phyloP scores from a whole-genome alignment of 139 green algal genomes.

The Picochlorum sp. region DNA sequence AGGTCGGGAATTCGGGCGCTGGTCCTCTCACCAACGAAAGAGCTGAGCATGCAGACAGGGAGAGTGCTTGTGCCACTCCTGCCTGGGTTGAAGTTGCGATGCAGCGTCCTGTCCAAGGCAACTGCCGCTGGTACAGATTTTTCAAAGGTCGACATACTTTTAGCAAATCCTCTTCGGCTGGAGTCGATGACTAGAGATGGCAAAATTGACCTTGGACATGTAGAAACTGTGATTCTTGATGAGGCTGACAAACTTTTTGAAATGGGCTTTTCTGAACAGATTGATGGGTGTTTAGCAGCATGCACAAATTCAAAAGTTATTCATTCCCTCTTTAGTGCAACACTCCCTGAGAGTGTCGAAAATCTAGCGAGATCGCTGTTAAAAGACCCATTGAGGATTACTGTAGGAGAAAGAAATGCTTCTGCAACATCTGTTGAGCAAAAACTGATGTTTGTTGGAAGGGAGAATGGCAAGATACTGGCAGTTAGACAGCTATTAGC shows the following conservation, averaged over 20 bases:
- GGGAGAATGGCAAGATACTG: slow-evolving; percentile 83
- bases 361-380: slow-evolving; percentile 73
- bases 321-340: slow-evolving; percentile 76
- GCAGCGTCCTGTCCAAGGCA: slow-evolving; percentile 64
- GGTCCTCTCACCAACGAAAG: slow-evolving; percentile 66
- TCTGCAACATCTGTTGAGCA: slow-evolving; percentile 63
- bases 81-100: slow-evolving; percentile 39
- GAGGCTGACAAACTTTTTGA: slow-evolving; percentile 96
- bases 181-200: slow-evolving; percentile 28
- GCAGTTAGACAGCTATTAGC: slow-evolving; percentile 79
- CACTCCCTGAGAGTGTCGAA: slow-evolving; percentile 81
- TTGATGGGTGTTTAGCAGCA: slow-evolving; percentile 68
- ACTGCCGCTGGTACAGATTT: slow-evolving; percentile 59
- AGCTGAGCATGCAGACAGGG: slow-evolving; percentile 74
- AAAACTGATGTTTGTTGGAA: slow-evolving; percentile 82
- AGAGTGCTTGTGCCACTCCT: slow-evolving; percentile 68
- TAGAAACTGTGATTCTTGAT: slow-evolving; percentile 74
- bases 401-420: slow-evolving; percentile 61
- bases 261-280: slow-evolving; percentile 76
- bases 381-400: slow-evolving; percentile 74
- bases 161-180: slow-evolving; percentile 79
- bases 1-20: slow-evolving; percentile 10
- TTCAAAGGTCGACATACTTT: slow-evolving; percentile 67
- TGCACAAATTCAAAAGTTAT: slow-evolving; percentile 44
- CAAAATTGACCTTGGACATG: slow-evolving; percentile 36